Evolutionary conservation across 1,284 basidiomycete genomes (phyloP), one percentile per base, ranked within the genome.

Genomic region (Melampsora americana): DNA sequence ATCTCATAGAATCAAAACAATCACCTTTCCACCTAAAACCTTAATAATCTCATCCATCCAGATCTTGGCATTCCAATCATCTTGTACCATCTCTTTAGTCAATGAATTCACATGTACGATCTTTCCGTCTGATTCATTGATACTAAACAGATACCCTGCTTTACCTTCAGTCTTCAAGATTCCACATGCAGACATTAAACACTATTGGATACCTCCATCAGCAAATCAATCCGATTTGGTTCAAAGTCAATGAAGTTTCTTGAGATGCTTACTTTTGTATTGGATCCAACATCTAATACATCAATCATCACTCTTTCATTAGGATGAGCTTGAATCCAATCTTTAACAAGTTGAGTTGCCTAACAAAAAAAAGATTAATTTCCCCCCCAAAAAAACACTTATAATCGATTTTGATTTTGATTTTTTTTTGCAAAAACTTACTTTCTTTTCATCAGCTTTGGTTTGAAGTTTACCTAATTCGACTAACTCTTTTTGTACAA

Each of bases 81-180:
- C 30, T 23, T 26, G 23, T 26, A 28, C 39, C 2, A 74, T 26
- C 20, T 74, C 71, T 9, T 35, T 6, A 5, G 56, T 5, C 62
- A 98, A 87, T 81, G 87, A 90, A 84, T 97, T 98, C 76, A 90
- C 89, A 82, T 98, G 95, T 1, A 90, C 89, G 77, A 98, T 89
- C 83, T 92, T 95, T 42, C 50, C 39, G 2, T 75, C 72, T 77
- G 88, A 87, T 1, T 81, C 73, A 80, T 95, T 92, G 23, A 88
- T 85, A 80, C 90, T 92, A 86, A 99, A 92, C 30, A 96, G 88
- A 84, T 97, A 99, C 28, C 92, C 87, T 3, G 91, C 88, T 84
- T 95, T 97, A 86, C 86, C 20, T 92, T 86, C 81, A 91, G 90
- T 85, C 90, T 93, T 75, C 16, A 75, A 26, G 26, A 66, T 64